Evolutionary conservation across 2,329 filamentous ascomycete species (phyloP).

Genomic region (Clonostachys chloroleuca): DNA sequence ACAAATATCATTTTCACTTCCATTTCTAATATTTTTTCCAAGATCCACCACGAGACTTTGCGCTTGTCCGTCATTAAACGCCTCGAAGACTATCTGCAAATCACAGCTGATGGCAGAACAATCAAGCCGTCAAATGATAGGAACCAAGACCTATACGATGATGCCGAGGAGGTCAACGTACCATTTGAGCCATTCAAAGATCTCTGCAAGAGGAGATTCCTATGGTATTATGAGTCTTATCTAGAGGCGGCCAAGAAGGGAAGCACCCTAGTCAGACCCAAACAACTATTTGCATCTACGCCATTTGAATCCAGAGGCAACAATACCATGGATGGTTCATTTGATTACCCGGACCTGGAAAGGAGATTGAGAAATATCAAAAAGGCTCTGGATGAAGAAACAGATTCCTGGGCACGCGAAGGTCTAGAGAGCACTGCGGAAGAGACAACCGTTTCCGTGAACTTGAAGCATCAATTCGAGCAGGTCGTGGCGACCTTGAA

Average conservation of each 20-base stretch:
- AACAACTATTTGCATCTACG: conserved; percentile 69
- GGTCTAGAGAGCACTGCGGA: conserved; percentile 59
- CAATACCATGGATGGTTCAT: conserved; percentile 84
- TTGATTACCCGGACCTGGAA: conserved; percentile 74
- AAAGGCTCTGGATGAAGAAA: conserved; percentile 67
- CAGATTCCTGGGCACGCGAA: conserved; percentile 63
- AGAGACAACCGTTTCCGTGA: conserved; percentile 73
- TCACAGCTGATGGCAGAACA: conserved; percentile 44
- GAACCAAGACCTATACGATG: conserved; percentile 27
- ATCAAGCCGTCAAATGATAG: conserved; percentile 28
- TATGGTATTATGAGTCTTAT: conserved; percentile 96
- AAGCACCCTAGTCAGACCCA: conserved; percentile 57
- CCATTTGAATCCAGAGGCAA: conserved; percentile 69
- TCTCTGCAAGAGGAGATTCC: conserved; percentile 82
- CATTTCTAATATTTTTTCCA: background rate
- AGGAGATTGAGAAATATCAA: conserved; percentile 66
- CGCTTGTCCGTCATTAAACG: conserved; percentile 82
- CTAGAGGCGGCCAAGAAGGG: conserved; percentile 65
- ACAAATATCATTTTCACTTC: conserved; percentile 5
- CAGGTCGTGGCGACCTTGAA: conserved; percentile 76
- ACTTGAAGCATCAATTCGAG: conserved; percentile 78
- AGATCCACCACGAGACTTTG: conserved; percentile 76
- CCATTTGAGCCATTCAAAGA: conserved; percentile 86
- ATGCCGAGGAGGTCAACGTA: conserved; percentile 47
- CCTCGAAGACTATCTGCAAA: conserved; percentile 72